These are phyloP conservation scores for Udeniomyces megalosporus DNA, from an alignment of 768 basidiomycete species.

Conservation along the genomic window DNA sequence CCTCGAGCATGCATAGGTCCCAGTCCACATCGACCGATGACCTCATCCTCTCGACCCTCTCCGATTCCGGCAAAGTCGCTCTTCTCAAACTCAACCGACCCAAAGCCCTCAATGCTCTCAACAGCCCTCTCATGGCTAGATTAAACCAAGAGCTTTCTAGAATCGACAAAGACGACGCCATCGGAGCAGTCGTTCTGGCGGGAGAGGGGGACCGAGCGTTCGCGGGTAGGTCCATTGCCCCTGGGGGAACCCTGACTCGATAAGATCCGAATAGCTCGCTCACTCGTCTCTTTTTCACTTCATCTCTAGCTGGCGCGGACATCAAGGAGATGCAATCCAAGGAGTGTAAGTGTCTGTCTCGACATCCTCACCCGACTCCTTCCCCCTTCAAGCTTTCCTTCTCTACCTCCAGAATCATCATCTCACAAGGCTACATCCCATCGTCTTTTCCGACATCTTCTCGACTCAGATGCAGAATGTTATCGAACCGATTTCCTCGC, in stretches of 20 bases:
- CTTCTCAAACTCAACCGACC: slow-evolving; percentile 79
- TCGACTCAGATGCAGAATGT: slow-evolving; percentile 57
- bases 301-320: slow-evolving; percentile 94
- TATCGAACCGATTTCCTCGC: slow-evolving; percentile 71
- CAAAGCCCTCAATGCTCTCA: slow-evolving; percentile 77
- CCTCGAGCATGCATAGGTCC: too few species aligned
- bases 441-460: too few species aligned
- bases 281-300: slow-evolving; percentile 25
- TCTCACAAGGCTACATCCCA: background rate
- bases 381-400: too few species aligned
- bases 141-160: slow-evolving; percentile 59
- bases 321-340: slow-evolving; percentile 99
- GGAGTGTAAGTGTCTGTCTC: slow-evolving; percentile 62
- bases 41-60: slow-evolving; percentile 9
- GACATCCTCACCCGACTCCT: too few species aligned
- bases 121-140: slow-evolving; percentile 59
- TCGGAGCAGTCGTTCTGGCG: slow-evolving; percentile 79
- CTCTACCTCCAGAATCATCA: too few species aligned
- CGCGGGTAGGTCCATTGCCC: slow-evolving; percentile 42
- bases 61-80: slow-evolving; percentile 20
- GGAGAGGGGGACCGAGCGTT: slow-evolving; percentile 75
- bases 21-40: too few species aligned
- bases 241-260: too few species aligned
- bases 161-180: slow-evolving; percentile 50
- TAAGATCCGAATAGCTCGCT: too few species aligned